Conservation (phyloP, 108 stramenopile species). For the Schizochytrium sp. region DNA sequence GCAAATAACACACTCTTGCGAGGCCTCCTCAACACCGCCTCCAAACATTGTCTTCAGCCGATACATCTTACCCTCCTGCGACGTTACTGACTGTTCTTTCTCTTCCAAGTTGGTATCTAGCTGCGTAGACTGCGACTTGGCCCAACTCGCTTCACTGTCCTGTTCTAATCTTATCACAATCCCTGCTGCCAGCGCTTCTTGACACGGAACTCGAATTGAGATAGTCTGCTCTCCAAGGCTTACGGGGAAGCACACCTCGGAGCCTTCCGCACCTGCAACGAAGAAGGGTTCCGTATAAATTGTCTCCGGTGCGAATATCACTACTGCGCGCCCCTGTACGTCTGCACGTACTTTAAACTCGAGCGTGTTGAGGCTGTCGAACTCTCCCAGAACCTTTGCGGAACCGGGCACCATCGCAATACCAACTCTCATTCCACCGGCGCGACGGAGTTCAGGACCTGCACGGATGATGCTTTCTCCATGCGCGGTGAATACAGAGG, state of each 20-base stretch:
- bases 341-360: background rate
- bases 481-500: background rate
- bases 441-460: background rate
- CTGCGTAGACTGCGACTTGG: background rate
- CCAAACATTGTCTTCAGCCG: background rate
- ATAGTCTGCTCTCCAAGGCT: background rate
- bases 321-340: background rate
- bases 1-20: conserved; percentile 51
- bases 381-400: background rate
- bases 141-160: background rate
- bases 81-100: background rate
- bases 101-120: background rate
- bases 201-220: background rate
- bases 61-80: background rate
- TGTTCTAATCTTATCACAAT: background rate
- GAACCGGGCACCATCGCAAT: background rate
- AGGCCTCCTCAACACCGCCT: background rate
- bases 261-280: background rate
- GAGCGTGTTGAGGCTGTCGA: background rate
- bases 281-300: background rate
- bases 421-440: background rate
- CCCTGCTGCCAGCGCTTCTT: background rate
- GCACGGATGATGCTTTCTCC: background rate
- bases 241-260: background rate
- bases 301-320: background rate